Evolutionary conservation across 2,329 filamentous ascomycete genomes (phyloP).

Genomic region (Aquanectria penicillioides): DNA sequence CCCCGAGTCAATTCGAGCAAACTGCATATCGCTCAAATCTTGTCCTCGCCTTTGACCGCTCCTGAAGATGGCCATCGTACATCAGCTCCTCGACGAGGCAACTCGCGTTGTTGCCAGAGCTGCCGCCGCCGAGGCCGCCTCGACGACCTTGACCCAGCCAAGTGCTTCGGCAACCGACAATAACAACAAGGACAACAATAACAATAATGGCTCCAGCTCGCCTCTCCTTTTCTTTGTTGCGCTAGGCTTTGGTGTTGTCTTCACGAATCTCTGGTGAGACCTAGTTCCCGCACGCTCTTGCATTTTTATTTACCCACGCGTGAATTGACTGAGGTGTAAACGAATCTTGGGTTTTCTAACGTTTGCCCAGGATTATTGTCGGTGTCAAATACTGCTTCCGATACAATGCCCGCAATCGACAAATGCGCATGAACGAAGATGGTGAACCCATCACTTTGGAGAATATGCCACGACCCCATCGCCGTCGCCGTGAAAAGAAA

Average conservation of each 20-base stretch:
- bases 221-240: slow-evolving; percentile 85
- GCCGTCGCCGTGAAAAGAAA: slow-evolving; percentile 94
- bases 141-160: slow-evolving; percentile 31
- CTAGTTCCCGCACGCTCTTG: slow-evolving; percentile 14
- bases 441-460: slow-evolving; percentile 90
- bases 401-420: slow-evolving; percentile 93
- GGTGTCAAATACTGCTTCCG: slow-evolving; percentile 99
- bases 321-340: slow-evolving; percentile 74
- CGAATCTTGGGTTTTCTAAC: slow-evolving; percentile 27
- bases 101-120: slow-evolving; percentile 38
- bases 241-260: slow-evolving; percentile 95
- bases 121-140: slow-evolving; percentile 30
- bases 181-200: slow-evolving; percentile 27
- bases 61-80: slow-evolving; percentile 39
- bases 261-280: slow-evolving; percentile 95
- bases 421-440: slow-evolving; percentile 79
- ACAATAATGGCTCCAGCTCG: slow-evolving; percentile 50
- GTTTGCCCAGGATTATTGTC: slow-evolving; percentile 87
- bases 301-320: neutral
- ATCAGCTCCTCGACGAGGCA: slow-evolving; percentile 39
- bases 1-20: slow-evolving; percentile 41
- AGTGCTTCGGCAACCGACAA: slow-evolving; percentile 29
- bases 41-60: slow-evolving; percentile 24
- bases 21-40: slow-evolving; percentile 28
- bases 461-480: slow-evolving; percentile 84